These are phyloP conservation scores for Cytauxzoon felis DNA, from an alignment of 169 alveolate species.

Conservation along the genomic window DNA sequence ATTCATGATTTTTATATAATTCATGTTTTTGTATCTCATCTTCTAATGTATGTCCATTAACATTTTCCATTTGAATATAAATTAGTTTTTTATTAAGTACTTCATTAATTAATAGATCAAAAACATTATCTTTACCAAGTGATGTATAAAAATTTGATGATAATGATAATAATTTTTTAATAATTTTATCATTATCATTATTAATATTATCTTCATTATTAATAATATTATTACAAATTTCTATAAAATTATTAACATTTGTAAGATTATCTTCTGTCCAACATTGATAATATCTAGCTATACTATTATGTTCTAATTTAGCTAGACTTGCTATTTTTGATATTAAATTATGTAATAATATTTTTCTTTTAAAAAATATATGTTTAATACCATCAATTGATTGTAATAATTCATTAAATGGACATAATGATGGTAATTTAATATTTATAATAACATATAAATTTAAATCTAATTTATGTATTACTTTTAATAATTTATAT, in stretches of 20 bases:
- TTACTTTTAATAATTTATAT: slow-evolving; percentile 22
- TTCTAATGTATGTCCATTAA: slow-evolving; percentile 33
- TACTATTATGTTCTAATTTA: slow-evolving; percentile 50
- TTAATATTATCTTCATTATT: too few species aligned
- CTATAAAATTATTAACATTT: background rate
- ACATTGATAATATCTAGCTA: slow-evolving; percentile 58
- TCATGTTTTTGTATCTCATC: slow-evolving; percentile 25
- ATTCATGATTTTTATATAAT: slow-evolving; percentile 22
- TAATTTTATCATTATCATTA: too few species aligned
- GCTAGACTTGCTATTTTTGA: slow-evolving; percentile 39
- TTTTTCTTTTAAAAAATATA: slow-evolving; percentile 8
- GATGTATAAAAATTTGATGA: too few species aligned
- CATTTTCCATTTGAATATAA: slow-evolving; percentile 49
- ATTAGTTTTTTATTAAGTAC: slow-evolving; percentile 18
- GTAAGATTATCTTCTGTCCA: slow-evolving; percentile 47
- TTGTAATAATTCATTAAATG: slow-evolving; percentile 7
- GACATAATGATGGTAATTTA: slow-evolving; percentile 39
- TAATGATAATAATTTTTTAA: too few species aligned
- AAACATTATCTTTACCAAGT: background rate
- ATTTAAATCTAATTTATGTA: slow-evolving; percentile 54
- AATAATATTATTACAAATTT: background rate
- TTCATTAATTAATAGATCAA: slow-evolving; percentile 16
- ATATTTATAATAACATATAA: slow-evolving; percentile 27
- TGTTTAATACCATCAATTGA: slow-evolving; percentile 4
- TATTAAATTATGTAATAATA: slow-evolving; percentile 23